These are phyloP conservation scores for Polyporus arcularius DNA, from an alignment of 768 basidiomycete genomes.

Conservation along the genomic window DNA sequence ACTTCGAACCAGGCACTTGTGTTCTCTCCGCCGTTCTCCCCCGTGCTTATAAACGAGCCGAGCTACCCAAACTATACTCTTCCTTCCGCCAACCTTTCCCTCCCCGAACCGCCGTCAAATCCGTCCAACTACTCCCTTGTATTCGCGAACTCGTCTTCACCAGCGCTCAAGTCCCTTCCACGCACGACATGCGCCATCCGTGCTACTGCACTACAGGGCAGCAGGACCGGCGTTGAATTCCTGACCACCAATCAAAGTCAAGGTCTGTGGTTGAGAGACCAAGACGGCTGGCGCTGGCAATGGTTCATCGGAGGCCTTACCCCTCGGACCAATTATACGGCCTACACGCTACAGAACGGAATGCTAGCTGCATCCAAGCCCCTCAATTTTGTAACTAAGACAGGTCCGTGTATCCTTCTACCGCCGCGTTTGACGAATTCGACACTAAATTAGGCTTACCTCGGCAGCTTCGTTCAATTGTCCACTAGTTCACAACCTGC, in stretches of 20 bases:
- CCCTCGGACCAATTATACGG: conserved; percentile 77
- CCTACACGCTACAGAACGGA: conserved; percentile 58
- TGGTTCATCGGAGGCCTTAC: conserved; percentile 63
- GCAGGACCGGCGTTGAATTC: conserved; percentile 23
- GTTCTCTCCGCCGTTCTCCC: conserved; percentile 59
- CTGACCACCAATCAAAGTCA: conserved; percentile 43
- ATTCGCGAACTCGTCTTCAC: conserved; percentile 49
- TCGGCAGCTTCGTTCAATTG: conserved; percentile 63
- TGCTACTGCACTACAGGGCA: conserved; percentile 25
- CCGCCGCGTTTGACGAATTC: background rate
- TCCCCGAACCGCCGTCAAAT: conserved; percentile 38
- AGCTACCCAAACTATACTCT: conserved; percentile 79
- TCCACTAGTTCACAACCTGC: conserved; percentile 66
- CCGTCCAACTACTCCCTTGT: conserved; percentile 52
- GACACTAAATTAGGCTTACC: background rate
- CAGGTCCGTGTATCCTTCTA: conserved; percentile 43
- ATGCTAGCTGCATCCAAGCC: conserved; percentile 61
- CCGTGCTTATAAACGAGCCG: conserved; percentile 36
- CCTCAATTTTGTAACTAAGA: conserved; percentile 75
- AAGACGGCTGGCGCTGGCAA: conserved; percentile 64
- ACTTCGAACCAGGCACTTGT: conserved; percentile 72
- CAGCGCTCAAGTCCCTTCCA: conserved; percentile 41
- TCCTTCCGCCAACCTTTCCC: conserved; percentile 53
- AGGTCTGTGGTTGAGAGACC: conserved; percentile 58
- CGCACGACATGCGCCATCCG: conserved; percentile 64